Percentiles rank a stretch among this genome's conserved stretches.
Conservation (phyloP, 75 land plant genomes). For the Larix kaempferi region DNA sequence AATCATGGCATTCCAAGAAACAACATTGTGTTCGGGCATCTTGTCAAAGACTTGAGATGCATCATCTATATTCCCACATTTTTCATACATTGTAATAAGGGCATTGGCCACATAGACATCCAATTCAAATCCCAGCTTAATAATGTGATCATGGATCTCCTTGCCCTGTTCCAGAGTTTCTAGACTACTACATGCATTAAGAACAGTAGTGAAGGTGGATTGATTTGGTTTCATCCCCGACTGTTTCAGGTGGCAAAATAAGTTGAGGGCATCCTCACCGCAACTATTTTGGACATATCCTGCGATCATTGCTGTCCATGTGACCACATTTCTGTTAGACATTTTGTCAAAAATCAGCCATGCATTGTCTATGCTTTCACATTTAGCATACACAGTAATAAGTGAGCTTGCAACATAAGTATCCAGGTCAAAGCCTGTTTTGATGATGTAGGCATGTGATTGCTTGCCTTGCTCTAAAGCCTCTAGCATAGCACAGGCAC, state of each 20-base stretch:
- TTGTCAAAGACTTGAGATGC: slow-evolving; percentile 26
- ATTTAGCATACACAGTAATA: slow-evolving; percentile 28
- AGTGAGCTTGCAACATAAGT: slow-evolving; percentile 29
- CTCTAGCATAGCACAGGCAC: slow-evolving; percentile 14
- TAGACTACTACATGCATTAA: slow-evolving; percentile 22
- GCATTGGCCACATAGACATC: slow-evolving; percentile 26
- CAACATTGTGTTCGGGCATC: slow-evolving; percentile 24
- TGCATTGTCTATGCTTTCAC: slow-evolving; percentile 13
- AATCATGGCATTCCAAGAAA: slow-evolving; percentile 49
- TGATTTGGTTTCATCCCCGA: slow-evolving; percentile 15
- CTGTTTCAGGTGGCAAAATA: slow-evolving; percentile 17
- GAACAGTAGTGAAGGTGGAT: slow-evolving; percentile 20
- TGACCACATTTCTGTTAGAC: slow-evolving; percentile 22
- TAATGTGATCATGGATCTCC: slow-evolving; percentile 11
- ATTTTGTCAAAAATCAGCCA: slow-evolving; percentile 18
- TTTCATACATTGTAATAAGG: slow-evolving; percentile 40
- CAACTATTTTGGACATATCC: slow-evolving; percentile 30
- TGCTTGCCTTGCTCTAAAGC: slow-evolving; percentile 15
- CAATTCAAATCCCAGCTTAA: slow-evolving; percentile 14
- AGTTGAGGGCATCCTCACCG: slow-evolving; percentile 17
- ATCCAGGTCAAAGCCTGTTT: slow-evolving; percentile 20
- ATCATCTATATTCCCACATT: slow-evolving; percentile 27
- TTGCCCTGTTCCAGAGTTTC: slow-evolving; percentile 17
- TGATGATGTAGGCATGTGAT: slow-evolving; percentile 25
- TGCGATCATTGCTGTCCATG: slow-evolving; percentile 44